phyloP scores from a whole-genome alignment of 2,329 filamentous ascomycete genomes.

The Ilyonectria sp. region DNA sequence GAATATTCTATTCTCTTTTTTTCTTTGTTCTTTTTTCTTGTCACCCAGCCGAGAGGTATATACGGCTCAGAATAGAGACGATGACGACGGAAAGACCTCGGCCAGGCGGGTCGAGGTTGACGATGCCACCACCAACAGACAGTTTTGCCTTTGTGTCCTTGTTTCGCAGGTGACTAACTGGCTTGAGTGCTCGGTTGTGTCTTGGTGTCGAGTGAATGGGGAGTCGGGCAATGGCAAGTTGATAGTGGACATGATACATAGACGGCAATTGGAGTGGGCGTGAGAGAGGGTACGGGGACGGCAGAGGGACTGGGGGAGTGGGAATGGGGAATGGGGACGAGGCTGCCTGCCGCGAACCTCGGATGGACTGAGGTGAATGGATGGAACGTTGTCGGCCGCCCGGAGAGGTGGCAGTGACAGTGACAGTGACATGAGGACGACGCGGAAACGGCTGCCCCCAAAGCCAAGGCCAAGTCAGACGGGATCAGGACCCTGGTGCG shows the following conservation, averaged over 20 bases:
- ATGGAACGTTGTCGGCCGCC: conserved; percentile 24
- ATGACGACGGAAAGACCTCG: conserved; percentile 45
- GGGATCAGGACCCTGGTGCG: not conserved
- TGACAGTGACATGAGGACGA: conserved; percentile 12
- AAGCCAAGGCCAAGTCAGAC: not conserved
- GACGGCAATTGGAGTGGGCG: not conserved
- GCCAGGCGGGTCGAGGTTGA: conserved; percentile 46
- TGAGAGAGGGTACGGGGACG: not conserved
- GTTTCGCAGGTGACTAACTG: conserved; percentile 19
- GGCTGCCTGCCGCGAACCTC: conserved; percentile 15
- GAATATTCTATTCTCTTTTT: conserved; percentile 28
- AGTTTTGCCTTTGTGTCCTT: conserved; percentile 33
- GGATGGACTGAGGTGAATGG: conserved; percentile 15
- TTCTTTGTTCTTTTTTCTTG: conserved; percentile 28
- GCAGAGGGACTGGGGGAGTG: not conserved
- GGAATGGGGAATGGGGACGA: not conserved
- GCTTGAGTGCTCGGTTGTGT: conserved; percentile 11
- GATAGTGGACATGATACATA: not conserved
- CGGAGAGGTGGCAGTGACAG: conserved; percentile 8
- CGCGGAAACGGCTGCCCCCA: conserved; percentile 14
- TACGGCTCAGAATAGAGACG: conserved; percentile 44
- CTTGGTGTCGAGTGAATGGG: conserved; percentile 10
- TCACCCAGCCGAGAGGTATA: conserved; percentile 26
- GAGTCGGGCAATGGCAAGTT: conserved; percentile 7
- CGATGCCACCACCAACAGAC: conserved; percentile 43